Percentiles rank a stretch among this genome's conserved stretches.
phyloP scores from a whole-genome alignment of 768 basidiomycete species.

The Amanita inopinata region DNA sequence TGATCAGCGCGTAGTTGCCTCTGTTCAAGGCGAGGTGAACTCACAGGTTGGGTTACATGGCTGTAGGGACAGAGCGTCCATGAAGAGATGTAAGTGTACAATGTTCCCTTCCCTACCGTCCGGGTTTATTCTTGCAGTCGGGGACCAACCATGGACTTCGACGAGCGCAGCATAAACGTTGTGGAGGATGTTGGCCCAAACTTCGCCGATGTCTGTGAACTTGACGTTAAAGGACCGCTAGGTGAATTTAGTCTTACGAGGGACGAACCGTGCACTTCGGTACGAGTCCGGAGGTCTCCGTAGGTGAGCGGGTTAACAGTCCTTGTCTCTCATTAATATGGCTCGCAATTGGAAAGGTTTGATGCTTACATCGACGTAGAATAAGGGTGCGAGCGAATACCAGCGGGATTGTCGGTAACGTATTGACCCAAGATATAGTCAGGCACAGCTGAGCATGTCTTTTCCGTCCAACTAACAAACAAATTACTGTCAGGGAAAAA shows the following conservation, averaged over 20 bases:
- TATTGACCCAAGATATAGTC: too few relatives aligned
- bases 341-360: neutral
- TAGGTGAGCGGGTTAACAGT: slow-evolving; percentile 17
- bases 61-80: slow-evolving; percentile 30
- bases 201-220: slow-evolving; percentile 22
- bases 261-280: slow-evolving; percentile 36
- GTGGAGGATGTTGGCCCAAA: slow-evolving; percentile 28
- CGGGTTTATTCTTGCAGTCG: slow-evolving; percentile 23
- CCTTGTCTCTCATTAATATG: neutral
- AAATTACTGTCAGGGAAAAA: neutral
- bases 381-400: slow-evolving; percentile 43
- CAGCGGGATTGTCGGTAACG: slow-evolving; percentile 27
- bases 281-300: slow-evolving; percentile 24
- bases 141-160: slow-evolving; percentile 16
- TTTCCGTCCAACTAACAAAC: slow-evolving; percentile 21
- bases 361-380: slow-evolving; percentile 26
- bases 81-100: slow-evolving; percentile 31
- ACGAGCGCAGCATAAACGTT: too few relatives aligned
- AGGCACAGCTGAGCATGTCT: slow-evolving; percentile 19
- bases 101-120: slow-evolving; percentile 27
- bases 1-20: too few relatives aligned
- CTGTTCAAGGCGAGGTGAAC: too few relatives aligned
- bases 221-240: neutral
- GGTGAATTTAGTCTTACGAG: too few relatives aligned
- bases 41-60: slow-evolving; percentile 33